phyloP scores from a whole-genome alignment of 2,329 filamentous ascomycete species.

The Helminthosporium solani region DNA sequence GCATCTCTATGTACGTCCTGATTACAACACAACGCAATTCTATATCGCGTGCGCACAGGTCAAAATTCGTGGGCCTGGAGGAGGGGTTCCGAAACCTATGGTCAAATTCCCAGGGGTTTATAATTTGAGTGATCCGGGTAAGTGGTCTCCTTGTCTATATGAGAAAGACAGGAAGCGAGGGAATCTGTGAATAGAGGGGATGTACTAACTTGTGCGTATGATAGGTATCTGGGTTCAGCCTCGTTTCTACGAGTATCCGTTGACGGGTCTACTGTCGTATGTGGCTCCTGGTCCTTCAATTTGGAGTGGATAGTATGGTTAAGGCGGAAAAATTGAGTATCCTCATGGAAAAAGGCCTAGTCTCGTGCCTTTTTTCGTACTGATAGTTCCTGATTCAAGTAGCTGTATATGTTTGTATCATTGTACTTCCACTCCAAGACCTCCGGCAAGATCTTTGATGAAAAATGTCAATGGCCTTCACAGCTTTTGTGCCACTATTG shows the following conservation, averaged over 20 bases:
- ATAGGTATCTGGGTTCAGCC: constrained; percentile 5
- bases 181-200: constrained; percentile 1
- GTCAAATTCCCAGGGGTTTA: constrained; percentile 17
- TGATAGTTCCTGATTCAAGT: too few species aligned
- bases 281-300: constrained; percentile 8
- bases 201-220: too few species aligned
- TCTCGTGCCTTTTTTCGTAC: too few species aligned
- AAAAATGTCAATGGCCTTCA: too few species aligned
- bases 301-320: constrained; percentile 6
- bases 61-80: constrained; percentile 6
- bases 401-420: too few species aligned
- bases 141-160: neutral
- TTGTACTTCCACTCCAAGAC: too few species aligned
- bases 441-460: too few species aligned
- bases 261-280: constrained; percentile 8
- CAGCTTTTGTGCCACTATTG: too few species aligned
- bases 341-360: too few species aligned
- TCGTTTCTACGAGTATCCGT: constrained; percentile 10
- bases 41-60: constrained; percentile 17
- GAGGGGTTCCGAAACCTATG: constrained; percentile 10
- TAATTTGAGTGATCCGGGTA: constrained; percentile 8
- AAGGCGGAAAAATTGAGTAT: neutral
- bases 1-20: constrained; percentile 12
- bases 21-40: constrained; percentile 14
- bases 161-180: neutral